These are phyloP conservation scores for Aspergillus viridinutans DNA, from an alignment of 2,329 filamentous ascomycete genomes.

Conservation along the genomic window DNA sequence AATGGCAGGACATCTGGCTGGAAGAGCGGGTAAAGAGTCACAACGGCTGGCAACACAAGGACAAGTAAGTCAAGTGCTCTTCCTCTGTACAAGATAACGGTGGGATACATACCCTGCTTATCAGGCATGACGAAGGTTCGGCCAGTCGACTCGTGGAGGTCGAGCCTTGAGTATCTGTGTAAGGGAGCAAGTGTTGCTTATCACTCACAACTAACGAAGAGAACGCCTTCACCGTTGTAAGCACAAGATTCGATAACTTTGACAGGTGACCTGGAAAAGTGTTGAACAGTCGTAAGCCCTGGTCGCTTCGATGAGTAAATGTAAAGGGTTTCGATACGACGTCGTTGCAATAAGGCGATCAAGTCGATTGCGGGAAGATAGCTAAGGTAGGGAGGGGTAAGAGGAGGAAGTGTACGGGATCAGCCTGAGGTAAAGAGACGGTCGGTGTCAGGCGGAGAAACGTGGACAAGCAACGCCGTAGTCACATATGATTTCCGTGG, in stretches of 20 bases:
- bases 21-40: conserved; percentile 30
- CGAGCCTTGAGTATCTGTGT: neutral
- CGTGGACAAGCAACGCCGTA: conserved; percentile 1
- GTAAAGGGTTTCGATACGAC: neutral
- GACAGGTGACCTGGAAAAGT: neutral
- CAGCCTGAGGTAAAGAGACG: conserved; percentile 18
- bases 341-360: neutral
- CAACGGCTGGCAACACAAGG: conserved; percentile 22
- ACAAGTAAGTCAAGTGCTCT: conserved; percentile 6
- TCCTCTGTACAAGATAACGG: neutral
- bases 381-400: conserved; percentile 5
- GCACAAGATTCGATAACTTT: neutral
- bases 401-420: conserved; percentile 15
- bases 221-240: neutral
- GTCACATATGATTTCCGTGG: neutral
- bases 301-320: neutral
- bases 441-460: conserved; percentile 13
- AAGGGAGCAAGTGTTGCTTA: conserved; percentile 1
- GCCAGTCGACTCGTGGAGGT: neutral
- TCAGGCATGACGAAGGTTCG: conserved; percentile 18
- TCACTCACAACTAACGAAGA: neutral
- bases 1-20: conserved; percentile 20
- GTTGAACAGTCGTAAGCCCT: neutral
- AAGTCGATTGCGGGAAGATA: conserved; percentile 1
- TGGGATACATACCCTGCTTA: conserved; percentile 18